Conservation (phyloP, 2,329 filamentous ascomycete genomes). For the Cordyceps javanica region DNA sequence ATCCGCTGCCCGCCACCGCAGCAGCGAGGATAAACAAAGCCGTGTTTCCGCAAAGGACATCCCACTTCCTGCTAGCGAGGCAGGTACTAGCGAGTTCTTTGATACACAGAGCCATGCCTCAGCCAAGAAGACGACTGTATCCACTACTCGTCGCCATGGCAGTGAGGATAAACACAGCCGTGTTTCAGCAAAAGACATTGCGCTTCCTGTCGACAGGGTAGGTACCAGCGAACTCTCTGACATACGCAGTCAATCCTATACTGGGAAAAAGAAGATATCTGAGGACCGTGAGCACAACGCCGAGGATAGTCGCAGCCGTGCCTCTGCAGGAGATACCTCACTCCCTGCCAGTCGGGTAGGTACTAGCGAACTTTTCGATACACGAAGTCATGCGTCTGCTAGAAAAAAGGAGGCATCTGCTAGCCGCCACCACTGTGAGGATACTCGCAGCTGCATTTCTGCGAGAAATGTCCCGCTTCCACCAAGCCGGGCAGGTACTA, state of each 20-base stretch:
- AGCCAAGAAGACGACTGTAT: not conserved
- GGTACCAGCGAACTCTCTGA: slow-evolving; percentile 1
- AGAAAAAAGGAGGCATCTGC: not conserved
- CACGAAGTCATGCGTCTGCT: slow-evolving; percentile 4
- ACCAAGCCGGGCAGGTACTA: not conserved
- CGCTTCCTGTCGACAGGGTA: not conserved
- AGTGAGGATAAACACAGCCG: slow-evolving; percentile 16
- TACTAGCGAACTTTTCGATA: slow-evolving; percentile 6
- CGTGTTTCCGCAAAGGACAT: slow-evolving; percentile 19
- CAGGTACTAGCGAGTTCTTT: not conserved
- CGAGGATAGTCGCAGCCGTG: slow-evolving; percentile 18
- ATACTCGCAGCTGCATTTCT: slow-evolving; percentile 19
- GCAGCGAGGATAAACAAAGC: slow-evolving; percentile 14
- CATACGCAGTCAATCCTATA: not conserved
- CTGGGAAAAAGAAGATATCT: slow-evolving; percentile 15
- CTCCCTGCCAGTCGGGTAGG: slow-evolving; percentile 1
- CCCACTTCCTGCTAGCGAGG: not conserved
- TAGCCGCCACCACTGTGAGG: not conserved
- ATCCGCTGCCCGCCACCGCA: not conserved
- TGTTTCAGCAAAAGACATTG: slow-evolving; percentile 19
- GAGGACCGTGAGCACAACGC: slow-evolving; percentile 18
- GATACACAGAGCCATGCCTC: not conserved
- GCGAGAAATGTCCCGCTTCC: slow-evolving; percentile 11
- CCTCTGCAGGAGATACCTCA: slow-evolving; percentile 16
- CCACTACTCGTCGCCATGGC: not conserved